A percentile compares a stretch with the other conserved stretches of the same genome.
These are phyloP conservation scores for Cruciata laevipes DNA, from an alignment of 257 asterid species.

Conservation along the genomic window DNA sequence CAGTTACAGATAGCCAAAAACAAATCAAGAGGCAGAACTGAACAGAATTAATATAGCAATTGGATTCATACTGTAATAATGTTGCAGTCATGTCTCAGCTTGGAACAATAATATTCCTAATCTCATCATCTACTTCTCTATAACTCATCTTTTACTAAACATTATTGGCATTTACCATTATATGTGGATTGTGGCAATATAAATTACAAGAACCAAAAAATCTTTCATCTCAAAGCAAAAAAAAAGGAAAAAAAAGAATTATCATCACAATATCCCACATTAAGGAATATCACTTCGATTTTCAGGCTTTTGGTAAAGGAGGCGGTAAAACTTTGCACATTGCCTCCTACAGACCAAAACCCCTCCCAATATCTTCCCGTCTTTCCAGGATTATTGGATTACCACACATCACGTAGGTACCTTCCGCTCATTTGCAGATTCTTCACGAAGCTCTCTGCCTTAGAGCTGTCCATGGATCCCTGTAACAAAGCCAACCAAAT, in stretches of 20 bases:
- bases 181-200: not conserved
- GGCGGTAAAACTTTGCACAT: constrained; percentile 22
- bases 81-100: constrained; percentile 14
- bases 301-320: not conserved
- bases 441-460: constrained; percentile 77
- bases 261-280: not conserved
- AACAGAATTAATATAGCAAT: not conserved
- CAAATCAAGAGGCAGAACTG: too few species aligned
- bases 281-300: constrained; percentile 6
- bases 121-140: constrained; percentile 3
- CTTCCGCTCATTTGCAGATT: constrained; percentile 71
- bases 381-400: constrained; percentile 11
- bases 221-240: constrained; percentile 14
- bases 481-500: constrained; percentile 19
- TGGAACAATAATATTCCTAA: constrained; percentile 10
- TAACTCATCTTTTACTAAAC: constrained; percentile 3
- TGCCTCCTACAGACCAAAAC: constrained; percentile 11
- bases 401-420: constrained; percentile 86
- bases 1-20: too few species aligned
- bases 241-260: constrained; percentile 8
- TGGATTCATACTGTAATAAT: constrained; percentile 14
- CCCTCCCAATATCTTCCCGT: not conserved
- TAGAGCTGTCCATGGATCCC: constrained; percentile 68
- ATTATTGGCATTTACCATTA: constrained; percentile 14
- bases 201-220: constrained; percentile 27